phyloP scores from a whole-genome alignment of 495 filamentous ascomycete genomes.

The Articulospora tetracladia region DNA sequence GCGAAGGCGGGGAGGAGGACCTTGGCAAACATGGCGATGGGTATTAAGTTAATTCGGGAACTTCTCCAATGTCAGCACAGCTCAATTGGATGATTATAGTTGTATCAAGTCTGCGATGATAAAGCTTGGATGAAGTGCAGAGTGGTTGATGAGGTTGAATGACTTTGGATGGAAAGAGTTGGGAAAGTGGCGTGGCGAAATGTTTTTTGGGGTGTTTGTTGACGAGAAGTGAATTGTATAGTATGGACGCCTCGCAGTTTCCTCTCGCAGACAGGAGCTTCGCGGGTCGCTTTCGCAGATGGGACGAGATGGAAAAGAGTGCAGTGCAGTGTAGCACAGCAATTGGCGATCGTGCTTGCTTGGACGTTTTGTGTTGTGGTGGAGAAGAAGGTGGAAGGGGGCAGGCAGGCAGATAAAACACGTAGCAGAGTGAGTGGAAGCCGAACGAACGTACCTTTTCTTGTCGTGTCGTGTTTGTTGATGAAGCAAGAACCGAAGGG shows the following conservation, averaged over 20 bases:
- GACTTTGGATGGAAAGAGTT: background rate
- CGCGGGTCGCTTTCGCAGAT: background rate
- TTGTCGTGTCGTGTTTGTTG: constrained; percentile 11
- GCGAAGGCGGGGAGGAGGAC: constrained; percentile 74
- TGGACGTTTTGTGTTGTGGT: background rate
- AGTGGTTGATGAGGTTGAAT: background rate
- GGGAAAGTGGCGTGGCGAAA: background rate
- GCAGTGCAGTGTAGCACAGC: background rate
- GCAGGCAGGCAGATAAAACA: constrained; percentile 8
- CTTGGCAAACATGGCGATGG: constrained; percentile 68
- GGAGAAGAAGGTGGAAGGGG: background rate
- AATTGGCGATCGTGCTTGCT: constrained; percentile 1
- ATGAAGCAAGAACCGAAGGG: background rate
- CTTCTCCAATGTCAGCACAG: constrained; percentile 17
- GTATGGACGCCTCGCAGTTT: background rate
- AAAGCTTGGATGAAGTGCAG: constrained; percentile 2
- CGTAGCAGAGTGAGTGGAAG: background rate
- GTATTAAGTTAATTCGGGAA: constrained; percentile 23
- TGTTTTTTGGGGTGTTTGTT: background rate
- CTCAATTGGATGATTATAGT: constrained; percentile 21
- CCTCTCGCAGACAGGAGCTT: background rate
- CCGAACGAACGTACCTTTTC: constrained; percentile 5
- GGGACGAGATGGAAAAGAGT: background rate
- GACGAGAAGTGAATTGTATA: background rate
- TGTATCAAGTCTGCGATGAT: background rate